phyloP scores from a whole-genome alignment of 2,329 filamentous ascomycete species.

The Magnaporthiopsis rhizophila region DNA sequence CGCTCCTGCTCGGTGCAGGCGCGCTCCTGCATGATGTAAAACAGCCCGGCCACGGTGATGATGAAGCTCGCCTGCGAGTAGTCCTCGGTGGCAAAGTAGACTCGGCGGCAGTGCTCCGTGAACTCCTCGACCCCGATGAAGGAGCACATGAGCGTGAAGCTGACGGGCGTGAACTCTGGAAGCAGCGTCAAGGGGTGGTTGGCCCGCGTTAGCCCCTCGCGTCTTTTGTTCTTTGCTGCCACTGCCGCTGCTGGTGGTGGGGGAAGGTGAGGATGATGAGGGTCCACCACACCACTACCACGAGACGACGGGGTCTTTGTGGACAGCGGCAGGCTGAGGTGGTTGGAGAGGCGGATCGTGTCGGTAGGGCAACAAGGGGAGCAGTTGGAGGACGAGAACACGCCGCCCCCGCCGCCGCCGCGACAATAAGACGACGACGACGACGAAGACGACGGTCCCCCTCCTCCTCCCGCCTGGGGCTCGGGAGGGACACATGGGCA shows the following conservation, averaged over 20 bases:
- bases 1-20: constrained; percentile 22
- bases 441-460: too few relatives aligned
- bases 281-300: too few relatives aligned
- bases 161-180: constrained; percentile 35
- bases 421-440: too few relatives aligned
- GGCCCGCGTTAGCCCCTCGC: background rate
- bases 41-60: constrained; percentile 40
- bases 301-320: background rate
- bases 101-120: constrained; percentile 36
- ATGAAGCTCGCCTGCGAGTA: constrained; percentile 33
- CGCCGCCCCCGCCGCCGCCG: too few relatives aligned
- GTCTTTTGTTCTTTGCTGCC: background rate
- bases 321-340: background rate
- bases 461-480: background rate
- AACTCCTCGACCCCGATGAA: constrained; percentile 43
- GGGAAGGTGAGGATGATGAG: constrained; percentile 6
- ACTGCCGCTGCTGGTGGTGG: too few relatives aligned
- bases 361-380: background rate
- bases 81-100: constrained; percentile 18
- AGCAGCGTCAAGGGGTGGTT: background rate
- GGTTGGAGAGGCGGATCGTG: constrained; percentile 3
- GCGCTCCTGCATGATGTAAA: constrained; percentile 42
- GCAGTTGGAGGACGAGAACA: background rate
- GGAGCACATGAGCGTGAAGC: constrained; percentile 42
- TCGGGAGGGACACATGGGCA: background rate